These are phyloP conservation scores for Arachnomyces sp. DNA, from an alignment of 2,329 filamentous ascomycete genomes.

Conservation along the genomic window DNA sequence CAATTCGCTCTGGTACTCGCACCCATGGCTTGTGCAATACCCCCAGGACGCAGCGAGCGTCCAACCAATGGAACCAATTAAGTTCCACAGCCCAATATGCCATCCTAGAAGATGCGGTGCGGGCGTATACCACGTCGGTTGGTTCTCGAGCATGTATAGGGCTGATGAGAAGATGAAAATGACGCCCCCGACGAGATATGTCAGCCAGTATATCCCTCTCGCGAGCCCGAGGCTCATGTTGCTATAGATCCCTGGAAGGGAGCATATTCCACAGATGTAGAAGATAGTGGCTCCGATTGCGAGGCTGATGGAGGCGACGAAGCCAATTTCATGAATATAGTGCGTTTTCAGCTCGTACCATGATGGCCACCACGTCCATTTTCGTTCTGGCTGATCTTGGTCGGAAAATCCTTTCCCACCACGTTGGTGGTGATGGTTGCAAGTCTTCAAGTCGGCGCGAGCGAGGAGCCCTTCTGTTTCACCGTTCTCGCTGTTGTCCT, in stretches of 20 bases:
- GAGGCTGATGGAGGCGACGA: constrained; percentile 51
- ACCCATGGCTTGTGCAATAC: constrained; percentile 34
- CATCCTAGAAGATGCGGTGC: constrained; percentile 51
- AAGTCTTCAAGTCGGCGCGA: too few species aligned
- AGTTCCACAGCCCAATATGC: constrained; percentile 60
- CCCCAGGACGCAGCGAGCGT: constrained; percentile 31
- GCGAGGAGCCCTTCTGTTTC: too few species aligned
- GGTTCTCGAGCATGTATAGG: constrained; percentile 60
- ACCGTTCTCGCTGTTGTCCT: constrained; percentile 8
- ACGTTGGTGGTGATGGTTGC: too few species aligned
- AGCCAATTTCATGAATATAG: constrained; percentile 55
- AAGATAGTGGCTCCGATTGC: constrained; percentile 54
- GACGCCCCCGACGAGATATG: constrained; percentile 53
- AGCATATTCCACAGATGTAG: constrained; percentile 55
- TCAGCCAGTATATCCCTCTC: constrained; percentile 54
- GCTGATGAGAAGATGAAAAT: constrained; percentile 51
- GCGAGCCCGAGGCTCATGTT: constrained; percentile 39
- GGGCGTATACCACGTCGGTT: constrained; percentile 54
- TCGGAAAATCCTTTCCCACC: too few species aligned
- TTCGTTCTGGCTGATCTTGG: constrained; percentile 10
- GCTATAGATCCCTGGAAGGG: constrained; percentile 49
- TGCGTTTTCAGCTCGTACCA: constrained; percentile 49
- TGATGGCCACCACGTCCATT: constrained; percentile 55
- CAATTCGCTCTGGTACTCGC: constrained; percentile 42
- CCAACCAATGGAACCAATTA: constrained; percentile 56